Conservation (phyloP, 1,284 basidiomycete species). For the Microbotryomycetes sp. region DNA sequence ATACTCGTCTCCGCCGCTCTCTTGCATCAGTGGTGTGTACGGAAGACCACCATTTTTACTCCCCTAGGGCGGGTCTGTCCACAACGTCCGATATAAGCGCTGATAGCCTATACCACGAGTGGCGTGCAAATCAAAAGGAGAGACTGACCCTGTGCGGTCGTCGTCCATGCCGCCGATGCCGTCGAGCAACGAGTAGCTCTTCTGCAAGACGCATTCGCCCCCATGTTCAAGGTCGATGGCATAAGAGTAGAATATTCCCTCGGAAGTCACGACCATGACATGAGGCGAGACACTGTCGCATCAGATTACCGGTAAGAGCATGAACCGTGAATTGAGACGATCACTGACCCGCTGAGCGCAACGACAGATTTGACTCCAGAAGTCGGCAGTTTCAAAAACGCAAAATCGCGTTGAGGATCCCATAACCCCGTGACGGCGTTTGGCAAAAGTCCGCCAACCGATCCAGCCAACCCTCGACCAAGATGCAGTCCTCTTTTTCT, state of each 20-base stretch:
- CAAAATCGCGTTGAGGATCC: slow-evolving; percentile 94
- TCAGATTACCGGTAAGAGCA: background rate
- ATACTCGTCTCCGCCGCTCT: too few species aligned
- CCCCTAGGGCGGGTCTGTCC: too few species aligned
- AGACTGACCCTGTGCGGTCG: too few species aligned
- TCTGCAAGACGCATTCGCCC: slow-evolving; percentile 88
- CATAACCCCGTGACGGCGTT: slow-evolving; percentile 89
- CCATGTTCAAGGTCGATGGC: slow-evolving; percentile 93
- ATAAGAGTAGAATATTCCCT: slow-evolving; percentile 93
- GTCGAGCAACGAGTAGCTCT: slow-evolving; percentile 58
- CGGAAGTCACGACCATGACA: slow-evolving; percentile 92
- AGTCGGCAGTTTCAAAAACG: slow-evolving; percentile 78
- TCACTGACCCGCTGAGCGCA: slow-evolving; percentile 69
- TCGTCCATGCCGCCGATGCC: slow-evolving; percentile 17
- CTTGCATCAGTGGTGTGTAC: too few species aligned
- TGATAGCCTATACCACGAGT: too few species aligned
- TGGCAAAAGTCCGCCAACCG: slow-evolving; percentile 83
- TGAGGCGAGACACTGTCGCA: slow-evolving; percentile 79
- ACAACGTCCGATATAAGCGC: too few species aligned
- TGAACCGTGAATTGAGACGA: background rate
- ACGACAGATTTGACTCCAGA: slow-evolving; percentile 65
- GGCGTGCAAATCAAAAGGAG: too few species aligned
- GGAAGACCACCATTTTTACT: too few species aligned
- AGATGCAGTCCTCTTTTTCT: slow-evolving; percentile 65
- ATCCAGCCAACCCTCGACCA: slow-evolving; percentile 69